A percentile compares a stretch with the other conserved stretches of the same genome.
Evolutionary conservation across 768 basidiomycete genomes (phyloP).

Genomic region (Amanita fuliginea): DNA sequence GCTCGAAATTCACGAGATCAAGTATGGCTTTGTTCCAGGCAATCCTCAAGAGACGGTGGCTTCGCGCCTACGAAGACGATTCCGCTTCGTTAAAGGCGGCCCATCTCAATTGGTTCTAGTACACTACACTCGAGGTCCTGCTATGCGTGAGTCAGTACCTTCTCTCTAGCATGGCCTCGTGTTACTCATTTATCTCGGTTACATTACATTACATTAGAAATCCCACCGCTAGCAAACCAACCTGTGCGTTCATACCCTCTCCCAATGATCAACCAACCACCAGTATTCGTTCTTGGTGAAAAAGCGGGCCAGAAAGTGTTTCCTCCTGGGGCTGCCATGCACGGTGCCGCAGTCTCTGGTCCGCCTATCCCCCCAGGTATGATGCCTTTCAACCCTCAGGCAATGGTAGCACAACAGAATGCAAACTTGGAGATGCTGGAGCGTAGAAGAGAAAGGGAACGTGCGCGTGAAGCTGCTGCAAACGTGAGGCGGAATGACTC

Average conservation of each 20-base stretch:
- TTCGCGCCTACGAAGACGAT: conserved; percentile 60
- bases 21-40: conserved; percentile 69
- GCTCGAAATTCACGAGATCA: conserved; percentile 65
- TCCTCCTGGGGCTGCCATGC: conserved; percentile 23
- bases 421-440: conserved; percentile 64
- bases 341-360: conserved; percentile 13
- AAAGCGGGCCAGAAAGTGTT: conserved; percentile 61
- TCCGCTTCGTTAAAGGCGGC: conserved; percentile 62
- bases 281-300: conserved; percentile 63
- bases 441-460: conserved; percentile 49
- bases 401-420: conserved; percentile 66
- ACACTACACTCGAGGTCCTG: conserved; percentile 62
- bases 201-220: conserved; percentile 34
- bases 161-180: conserved; percentile 1
- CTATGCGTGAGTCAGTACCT: conserved; percentile 39
- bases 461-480: conserved; percentile 24
- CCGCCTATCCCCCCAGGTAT: conserved; percentile 17
- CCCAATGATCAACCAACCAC: conserved; percentile 50
- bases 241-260: conserved; percentile 67
- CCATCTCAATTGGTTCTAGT: conserved; percentile 64
- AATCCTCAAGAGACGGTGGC: conserved; percentile 43
- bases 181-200: not conserved
- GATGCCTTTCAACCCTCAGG: conserved; percentile 39
- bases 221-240: conserved; percentile 46
- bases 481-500: not conserved